Evolutionary conservation across 2,329 filamentous ascomycete genomes (phyloP).

Genomic region (Fusarium coffeatum): DNA sequence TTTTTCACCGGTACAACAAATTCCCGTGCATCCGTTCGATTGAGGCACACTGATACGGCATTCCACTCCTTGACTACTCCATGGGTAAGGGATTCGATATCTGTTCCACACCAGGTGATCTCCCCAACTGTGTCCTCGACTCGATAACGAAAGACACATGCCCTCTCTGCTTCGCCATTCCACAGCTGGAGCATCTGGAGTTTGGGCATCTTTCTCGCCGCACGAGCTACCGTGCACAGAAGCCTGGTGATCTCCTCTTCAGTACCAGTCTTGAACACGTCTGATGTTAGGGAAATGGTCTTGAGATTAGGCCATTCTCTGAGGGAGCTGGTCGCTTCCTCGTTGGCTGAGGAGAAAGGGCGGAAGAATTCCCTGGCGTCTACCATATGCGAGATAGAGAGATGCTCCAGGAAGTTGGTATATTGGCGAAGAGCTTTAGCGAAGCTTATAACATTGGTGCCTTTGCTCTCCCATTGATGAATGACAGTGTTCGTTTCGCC

Average conservation of each 20-base stretch:
- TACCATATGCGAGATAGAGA: constrained; percentile 19
- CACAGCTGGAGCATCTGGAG: constrained; percentile 10
- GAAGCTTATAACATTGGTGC: not conserved
- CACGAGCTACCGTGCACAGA: constrained; percentile 7
- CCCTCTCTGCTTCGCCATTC: not conserved
- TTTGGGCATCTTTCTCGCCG: constrained; percentile 14
- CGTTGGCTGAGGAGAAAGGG: not conserved
- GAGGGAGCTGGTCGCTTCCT: not conserved
- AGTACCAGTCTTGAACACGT: not conserved
- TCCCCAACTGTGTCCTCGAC: not conserved
- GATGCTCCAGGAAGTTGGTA: not conserved
- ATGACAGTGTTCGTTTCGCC: not conserved
- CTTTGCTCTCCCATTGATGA: not conserved
- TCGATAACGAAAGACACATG: constrained; percentile 6
- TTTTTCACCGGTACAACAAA: not conserved
- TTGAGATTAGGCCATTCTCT: constrained; percentile 1
- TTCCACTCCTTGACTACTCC: constrained; percentile 1
- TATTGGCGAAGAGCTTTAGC: constrained; percentile 9
- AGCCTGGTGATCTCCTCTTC: not conserved
- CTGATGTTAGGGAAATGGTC: not conserved
- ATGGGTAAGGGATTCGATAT: not conserved
- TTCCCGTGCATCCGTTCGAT: not conserved
- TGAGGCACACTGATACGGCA: not conserved
- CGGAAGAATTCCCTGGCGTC: constrained; percentile 20
- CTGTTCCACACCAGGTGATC: constrained; percentile 5